Base-by-base conservation (phyloP, 345 rosid genomes). In the Lumnitzera littorea region DNA sequence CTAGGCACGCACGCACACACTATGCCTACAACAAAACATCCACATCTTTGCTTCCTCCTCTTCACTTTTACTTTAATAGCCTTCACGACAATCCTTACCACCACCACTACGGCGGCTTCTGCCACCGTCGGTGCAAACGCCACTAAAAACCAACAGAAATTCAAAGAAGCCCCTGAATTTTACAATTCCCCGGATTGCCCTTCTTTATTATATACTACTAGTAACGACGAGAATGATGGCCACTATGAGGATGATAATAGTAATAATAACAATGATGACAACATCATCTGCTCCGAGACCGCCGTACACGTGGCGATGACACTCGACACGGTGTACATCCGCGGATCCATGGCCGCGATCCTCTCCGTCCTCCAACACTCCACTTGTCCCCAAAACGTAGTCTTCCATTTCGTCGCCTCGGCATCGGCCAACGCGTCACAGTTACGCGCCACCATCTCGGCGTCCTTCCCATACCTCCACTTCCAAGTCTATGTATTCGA, bases 221-320 rank as follows among this genome's bases (percentile, higher is more conserved):
- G 17, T 1, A 16, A 6, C 20, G 60, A 31, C 11, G 62, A 24
- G 3, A 10, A 48, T 15, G 43, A 36, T 4, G 7, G 7, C 43
- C 2, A 36, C 7, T 0, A 5, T 36, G 43, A 36, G 43, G 43
- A 36, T 36, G 41, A 24, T 53, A 16, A 13, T 17, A 23, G 46
- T 15, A 51, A 15, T 7, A 10, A 36, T 15, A 50, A 11, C 13
- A 24, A 2, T 11, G 62, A 57, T 0, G 55, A 49, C 10, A 48
- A 68, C 47, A 72, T 81, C 36, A 72, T 85, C 70, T 92, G 94
- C 69, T 87, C 97, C 13, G 85, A 81, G 51, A 71, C 76, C 20
- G 91, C 90, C 6, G 90, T 92, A 53, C 97, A 92, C 69, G 98
- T 92, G 41, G 97, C 98, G 4, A 87, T 92, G 95, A 92, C 96